Evolutionary conservation across 2,329 filamentous ascomycete genomes (phyloP).

Genomic region (Aspergillus fructus): DNA sequence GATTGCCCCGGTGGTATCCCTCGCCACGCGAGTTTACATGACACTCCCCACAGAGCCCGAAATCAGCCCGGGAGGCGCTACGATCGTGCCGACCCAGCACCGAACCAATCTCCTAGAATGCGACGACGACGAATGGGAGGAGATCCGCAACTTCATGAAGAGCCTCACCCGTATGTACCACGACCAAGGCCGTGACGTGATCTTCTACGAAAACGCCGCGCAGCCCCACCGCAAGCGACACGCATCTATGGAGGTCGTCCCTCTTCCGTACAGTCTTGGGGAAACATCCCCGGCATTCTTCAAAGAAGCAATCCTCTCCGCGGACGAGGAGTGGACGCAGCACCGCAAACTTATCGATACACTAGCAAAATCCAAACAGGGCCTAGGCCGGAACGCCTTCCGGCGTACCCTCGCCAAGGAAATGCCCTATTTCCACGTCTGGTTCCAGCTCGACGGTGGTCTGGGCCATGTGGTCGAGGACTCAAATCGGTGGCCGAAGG

Average conservation of each 20-base stretch:
- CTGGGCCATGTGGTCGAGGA: conserved; percentile 93
- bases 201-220: conserved; percentile 98
- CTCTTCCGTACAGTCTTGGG: conserved; percentile 86
- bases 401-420: conserved; percentile 82
- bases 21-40: conserved; percentile 82
- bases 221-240: conserved; percentile 74
- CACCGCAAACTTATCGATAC: conserved; percentile 96
- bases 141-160: conserved; percentile 99
- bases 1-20: conserved; percentile 77
- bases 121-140: conserved; percentile 99
- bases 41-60: conserved; percentile 90
- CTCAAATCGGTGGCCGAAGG: conserved; percentile 76
- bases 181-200: conserved; percentile 83
- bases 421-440: conserved; percentile 98
- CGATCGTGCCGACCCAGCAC: conserved; percentile 87
- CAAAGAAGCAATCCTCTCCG: conserved; percentile 82
- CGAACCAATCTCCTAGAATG: conserved; percentile 90
- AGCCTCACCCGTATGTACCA: conserved; percentile 90
- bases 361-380: conserved; percentile 54
- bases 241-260: conserved; percentile 80
- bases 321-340: conserved; percentile 93
- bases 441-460: conserved; percentile 90
- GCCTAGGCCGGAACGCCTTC: conserved; percentile 78
- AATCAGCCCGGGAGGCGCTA: conserved; percentile 75
- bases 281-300: conserved; percentile 94